Evolutionary conservation across 164 flowering plant genomes (phyloP), one percentile per base, ranked within the genome.

Genomic region (Liriodendron chinense): DNA sequence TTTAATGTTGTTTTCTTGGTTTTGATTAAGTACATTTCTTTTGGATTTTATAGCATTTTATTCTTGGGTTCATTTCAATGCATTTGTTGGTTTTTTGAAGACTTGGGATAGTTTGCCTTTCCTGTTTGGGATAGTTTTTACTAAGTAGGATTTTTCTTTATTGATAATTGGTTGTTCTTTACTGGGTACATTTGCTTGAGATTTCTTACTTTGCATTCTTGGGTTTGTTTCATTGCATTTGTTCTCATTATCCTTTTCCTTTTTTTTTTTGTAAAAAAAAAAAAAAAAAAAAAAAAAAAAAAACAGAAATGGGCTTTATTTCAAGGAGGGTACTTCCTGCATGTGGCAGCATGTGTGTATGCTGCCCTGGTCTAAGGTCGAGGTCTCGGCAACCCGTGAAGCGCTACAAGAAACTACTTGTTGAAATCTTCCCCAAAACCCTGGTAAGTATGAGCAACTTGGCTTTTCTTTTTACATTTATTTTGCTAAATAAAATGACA

Each of bases 301-400:
- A n/a, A n/a, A n/a, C n/a, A 87, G 92, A 78, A 79, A 79, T 95
- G 99, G 99, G 99, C n/a, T 48, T 92, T 75, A 86, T 93, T 69
- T 95, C 99, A 22, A 84, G 97, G 75, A 90, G 83, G 82, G 70
- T 93, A 50, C 89, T 92, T 79, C 99, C 99, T 61, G 94, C 90
- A 73, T 93, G 97, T 81, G 96, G 82, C 78, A 89, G 75, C 75
- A 90, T 95, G 92, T 95, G 94, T 73, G 84, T 95, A 1, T 95
- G 98, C 82, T 95, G 99, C 76, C 98, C 99, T 79, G 93, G 94
- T 76, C 59, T 95, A 86, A 90, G 99, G 83, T 88, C 99, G 7
- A 88, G 96, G 70, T 95, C 99, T 66, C 84, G 98, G 23, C 97
- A 91, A 47, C 99, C 99, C 0, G 97, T 93, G 25, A 95, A 93